Evolutionary conservation across 129 eudicot genomes (phyloP), one percentile per base, ranked within the genome.

Genomic region (Pulicaria dysenterica): DNA sequence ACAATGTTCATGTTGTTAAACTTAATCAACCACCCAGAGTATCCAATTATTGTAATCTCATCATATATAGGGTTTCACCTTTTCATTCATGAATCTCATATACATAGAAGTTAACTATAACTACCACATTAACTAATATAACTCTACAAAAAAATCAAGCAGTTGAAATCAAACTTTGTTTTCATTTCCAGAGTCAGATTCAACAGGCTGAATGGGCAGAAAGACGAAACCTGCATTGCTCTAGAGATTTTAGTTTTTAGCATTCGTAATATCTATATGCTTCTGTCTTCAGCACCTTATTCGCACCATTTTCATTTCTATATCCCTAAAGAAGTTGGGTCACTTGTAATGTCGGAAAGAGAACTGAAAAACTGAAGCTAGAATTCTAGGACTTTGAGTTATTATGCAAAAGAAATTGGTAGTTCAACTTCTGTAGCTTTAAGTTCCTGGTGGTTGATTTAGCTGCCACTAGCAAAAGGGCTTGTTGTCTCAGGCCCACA

Each of bases 361-460:
- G n/a, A 51, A 69, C 38, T 69, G 14, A 38, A 68, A 37, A 7
- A 61, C 24, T 46, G 40, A 67, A 49, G 42, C 60, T 36, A 67
- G 47, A 49, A 37, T 51, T 69, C 48, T 51, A 69, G 73, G 73
- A 39, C 50, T n/a, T 37, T 69, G 63, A 40, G 38, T 38, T 38
- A 66, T 17, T 10, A 12, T n/a, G n/a, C n/a, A n/a, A n/a, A n/a
- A n/a, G n/a, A n/a, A n/a, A n/a, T n/a, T n/a, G n/a, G n/a, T n/a
- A n/a, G n/a, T n/a, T n/a, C n/a, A n/a, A n/a, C n/a, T n/a, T n/a
- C n/a, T n/a, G n/a, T n/a, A n/a, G n/a, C n/a, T n/a, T n/a, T n/a
- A n/a, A n/a, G n/a, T n/a, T n/a, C n/a, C n/a, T n/a, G n/a, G n/a
- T n/a, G n/a, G n/a, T n/a, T n/a, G n/a, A n/a, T n/a, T n/a, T n/a